Evolutionary conservation across 192 early-diverging fungal species (phyloP).

Genomic region (Rhizoclosmatium globosum): DNA sequence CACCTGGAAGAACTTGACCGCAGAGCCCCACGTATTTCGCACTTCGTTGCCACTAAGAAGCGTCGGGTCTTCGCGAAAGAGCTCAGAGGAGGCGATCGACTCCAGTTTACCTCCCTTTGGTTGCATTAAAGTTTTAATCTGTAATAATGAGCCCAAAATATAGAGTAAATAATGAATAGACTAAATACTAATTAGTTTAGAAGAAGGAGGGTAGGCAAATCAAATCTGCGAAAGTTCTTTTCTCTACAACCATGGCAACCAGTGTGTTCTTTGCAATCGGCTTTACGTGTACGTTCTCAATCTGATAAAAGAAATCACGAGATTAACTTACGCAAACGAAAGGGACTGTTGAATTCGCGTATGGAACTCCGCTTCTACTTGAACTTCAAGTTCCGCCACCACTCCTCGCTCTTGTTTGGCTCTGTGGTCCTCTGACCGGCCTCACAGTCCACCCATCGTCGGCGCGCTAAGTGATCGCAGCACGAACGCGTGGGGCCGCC

Average conservation of each 20-base stretch:
- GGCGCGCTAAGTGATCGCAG: constrained; percentile 85
- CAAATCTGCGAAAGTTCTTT: neutral
- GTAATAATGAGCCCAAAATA: too few relatives aligned
- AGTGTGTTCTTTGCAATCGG: neutral
- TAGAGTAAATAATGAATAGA: too few relatives aligned
- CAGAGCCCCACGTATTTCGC: too few relatives aligned
- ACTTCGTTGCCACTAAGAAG: too few relatives aligned
- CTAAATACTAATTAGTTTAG: too few relatives aligned
- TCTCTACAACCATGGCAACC: constrained; percentile 34
- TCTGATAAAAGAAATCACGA: neutral
- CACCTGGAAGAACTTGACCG: too few relatives aligned
- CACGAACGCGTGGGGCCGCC: constrained; percentile 74
- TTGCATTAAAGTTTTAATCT: too few relatives aligned
- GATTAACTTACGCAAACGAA: neutral
- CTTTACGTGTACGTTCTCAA: constrained; percentile 2
- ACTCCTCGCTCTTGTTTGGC: constrained; percentile 90
- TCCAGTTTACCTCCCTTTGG: too few relatives aligned
- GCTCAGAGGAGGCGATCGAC: too few relatives aligned
- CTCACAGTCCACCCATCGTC: constrained; percentile 78
- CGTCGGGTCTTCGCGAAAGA: too few relatives aligned
- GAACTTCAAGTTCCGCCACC: constrained; percentile 85
- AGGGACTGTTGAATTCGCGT: constrained; percentile 78
- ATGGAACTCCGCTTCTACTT: constrained; percentile 87
- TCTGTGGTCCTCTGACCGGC: constrained; percentile 83
- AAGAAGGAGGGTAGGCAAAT: too few relatives aligned